Evolutionary conservation across 441 rosid genomes (phyloP).

Genomic region (Iberis amara): DNA sequence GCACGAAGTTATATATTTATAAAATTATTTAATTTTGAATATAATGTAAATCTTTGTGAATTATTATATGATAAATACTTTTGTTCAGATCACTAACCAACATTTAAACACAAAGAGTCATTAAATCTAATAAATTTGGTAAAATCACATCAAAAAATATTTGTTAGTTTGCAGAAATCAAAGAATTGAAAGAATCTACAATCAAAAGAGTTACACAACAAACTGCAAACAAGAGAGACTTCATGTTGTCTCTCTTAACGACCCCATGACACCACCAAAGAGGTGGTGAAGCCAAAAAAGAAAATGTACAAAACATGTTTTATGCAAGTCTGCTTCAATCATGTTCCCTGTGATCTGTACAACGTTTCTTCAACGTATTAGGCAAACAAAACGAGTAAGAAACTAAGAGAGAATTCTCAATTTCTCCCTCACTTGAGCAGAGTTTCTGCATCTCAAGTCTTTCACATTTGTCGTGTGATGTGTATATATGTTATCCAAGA

Average conservation of each 20-base stretch:
- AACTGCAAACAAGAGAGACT: background rate
- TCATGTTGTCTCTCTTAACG: conserved; percentile 3
- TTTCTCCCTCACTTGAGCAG: conserved; percentile 11
- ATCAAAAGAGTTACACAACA: conserved; percentile 2
- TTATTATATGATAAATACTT: too few relatives aligned
- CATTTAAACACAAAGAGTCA: too few relatives aligned
- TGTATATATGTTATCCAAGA: background rate
- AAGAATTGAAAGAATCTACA: conserved; percentile 22
- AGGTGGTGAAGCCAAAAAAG: too few relatives aligned
- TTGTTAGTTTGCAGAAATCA: conserved; percentile 6
- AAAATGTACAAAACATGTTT: background rate
- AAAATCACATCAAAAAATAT: too few relatives aligned
- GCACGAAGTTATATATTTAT: too few relatives aligned
- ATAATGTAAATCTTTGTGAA: too few relatives aligned
- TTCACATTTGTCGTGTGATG: conserved; percentile 11
- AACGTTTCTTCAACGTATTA: background rate
- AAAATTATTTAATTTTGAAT: too few relatives aligned
- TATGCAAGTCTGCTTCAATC: conserved; percentile 5
- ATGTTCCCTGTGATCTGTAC: conserved; percentile 10
- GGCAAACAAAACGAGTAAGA: background rate
- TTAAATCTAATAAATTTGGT: too few relatives aligned
- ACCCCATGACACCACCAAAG: too few relatives aligned
- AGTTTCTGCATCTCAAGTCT: conserved; percentile 16
- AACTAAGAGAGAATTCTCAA: background rate
- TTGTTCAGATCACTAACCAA: too few relatives aligned